phyloP scores from a whole-genome alignment of 257 asterid species.

The Przewalskia tangutica region DNA sequence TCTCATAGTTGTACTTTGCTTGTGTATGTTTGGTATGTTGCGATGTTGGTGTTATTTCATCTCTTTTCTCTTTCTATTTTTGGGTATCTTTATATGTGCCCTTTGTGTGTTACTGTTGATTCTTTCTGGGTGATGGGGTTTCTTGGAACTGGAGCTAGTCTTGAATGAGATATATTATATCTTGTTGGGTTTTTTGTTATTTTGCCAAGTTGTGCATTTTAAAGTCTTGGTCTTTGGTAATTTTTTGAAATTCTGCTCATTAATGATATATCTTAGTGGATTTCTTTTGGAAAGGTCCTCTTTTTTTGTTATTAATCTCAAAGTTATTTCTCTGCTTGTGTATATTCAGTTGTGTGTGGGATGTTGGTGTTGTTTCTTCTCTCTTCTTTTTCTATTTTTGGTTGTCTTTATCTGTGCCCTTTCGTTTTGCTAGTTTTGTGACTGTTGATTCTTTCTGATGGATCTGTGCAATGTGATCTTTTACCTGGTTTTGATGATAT shows the following conservation, averaged over 20 bases:
- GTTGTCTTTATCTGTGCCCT: background rate
- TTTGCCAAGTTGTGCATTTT: constrained; percentile 9
- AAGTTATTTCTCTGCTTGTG: constrained; percentile 2
- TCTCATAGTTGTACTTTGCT: constrained; percentile 4
- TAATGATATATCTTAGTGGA: constrained; percentile 16
- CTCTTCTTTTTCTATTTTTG: background rate
- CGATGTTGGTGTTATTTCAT: background rate
- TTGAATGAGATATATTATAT: constrained; percentile 9
- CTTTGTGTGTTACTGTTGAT: background rate
- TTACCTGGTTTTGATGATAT: background rate
- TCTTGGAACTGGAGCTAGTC: constrained; percentile 2
- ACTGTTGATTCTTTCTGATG: background rate
- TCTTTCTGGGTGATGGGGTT: constrained; percentile 20
- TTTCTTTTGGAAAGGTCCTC: constrained; percentile 14
- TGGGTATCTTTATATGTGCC: background rate
- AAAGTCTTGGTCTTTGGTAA: constrained; percentile 18
- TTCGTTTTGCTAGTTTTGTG: background rate
- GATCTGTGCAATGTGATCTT: background rate
- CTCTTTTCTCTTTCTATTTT: background rate
- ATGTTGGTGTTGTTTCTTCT: background rate
- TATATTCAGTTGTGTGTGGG: background rate
- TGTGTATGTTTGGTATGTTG: background rate
- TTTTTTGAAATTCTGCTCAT: constrained; percentile 11
- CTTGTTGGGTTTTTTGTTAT: constrained; percentile 3
- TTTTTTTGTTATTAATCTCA: background rate